phyloP scores from a whole-genome alignment of 1,284 basidiomycete species.

The Volvariella volvacea region DNA sequence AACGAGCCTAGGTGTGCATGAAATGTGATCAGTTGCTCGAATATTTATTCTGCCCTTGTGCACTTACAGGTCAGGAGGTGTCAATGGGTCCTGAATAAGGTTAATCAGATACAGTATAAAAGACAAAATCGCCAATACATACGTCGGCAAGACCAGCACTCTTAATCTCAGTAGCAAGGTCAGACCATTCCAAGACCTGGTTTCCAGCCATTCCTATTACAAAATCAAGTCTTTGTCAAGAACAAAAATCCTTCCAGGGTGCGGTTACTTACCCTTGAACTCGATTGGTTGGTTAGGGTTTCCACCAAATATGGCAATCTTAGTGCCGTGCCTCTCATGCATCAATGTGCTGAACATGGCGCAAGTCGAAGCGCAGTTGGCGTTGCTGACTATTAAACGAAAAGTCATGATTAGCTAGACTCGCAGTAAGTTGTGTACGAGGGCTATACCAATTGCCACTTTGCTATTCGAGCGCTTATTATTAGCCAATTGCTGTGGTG shows the following conservation, averaged over 20 bases:
- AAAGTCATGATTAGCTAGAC: too few relatives aligned
- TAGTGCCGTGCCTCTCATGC: slow-evolving; percentile 51
- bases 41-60: too few relatives aligned
- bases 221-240: slow-evolving; percentile 1
- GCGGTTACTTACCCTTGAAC: slow-evolving; percentile 41
- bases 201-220: slow-evolving; percentile 60
- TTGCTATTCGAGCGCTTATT: too few relatives aligned
- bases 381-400: slow-evolving; percentile 33
- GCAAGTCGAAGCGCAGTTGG: slow-evolving; percentile 59
- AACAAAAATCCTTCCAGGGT: neutral
- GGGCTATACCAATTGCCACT: too few relatives aligned
- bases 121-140: slow-evolving; percentile 22
- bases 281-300: slow-evolving; percentile 45
- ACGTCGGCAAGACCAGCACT: slow-evolving; percentile 52
- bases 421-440: too few relatives aligned
- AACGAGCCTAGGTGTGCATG: slow-evolving; percentile 31
- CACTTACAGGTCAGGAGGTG: slow-evolving; percentile 43
- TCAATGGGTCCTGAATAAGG: slow-evolving; percentile 51
- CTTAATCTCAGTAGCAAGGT: slow-evolving; percentile 60
- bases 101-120: neutral
- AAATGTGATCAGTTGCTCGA: too few relatives aligned
- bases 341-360: slow-evolving; percentile 60
- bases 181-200: slow-evolving; percentile 58
- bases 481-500: too few relatives aligned
- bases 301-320: slow-evolving; percentile 54